Conservation (phyloP, 352 stramenopile genomes). For the Aphanomyces stellatus region DNA sequence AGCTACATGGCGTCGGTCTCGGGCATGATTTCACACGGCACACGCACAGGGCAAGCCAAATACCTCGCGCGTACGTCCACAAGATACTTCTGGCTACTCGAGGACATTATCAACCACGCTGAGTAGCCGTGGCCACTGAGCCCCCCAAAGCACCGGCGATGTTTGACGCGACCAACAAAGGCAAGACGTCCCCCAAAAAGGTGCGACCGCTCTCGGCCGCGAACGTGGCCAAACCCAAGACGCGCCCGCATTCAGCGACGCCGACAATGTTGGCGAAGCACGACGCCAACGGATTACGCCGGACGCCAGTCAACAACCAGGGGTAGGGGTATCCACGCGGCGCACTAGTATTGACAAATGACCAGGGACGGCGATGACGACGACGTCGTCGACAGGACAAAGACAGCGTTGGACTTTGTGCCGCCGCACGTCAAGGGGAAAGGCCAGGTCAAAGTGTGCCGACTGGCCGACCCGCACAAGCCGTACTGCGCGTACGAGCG, state of each 20-base stretch:
- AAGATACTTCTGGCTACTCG: too few relatives aligned
- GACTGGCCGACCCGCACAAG: slow-evolving; percentile 31
- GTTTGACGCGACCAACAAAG: neutral
- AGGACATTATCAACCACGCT: too few relatives aligned
- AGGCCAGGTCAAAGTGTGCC: slow-evolving; percentile 20
- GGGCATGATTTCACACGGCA: slow-evolving; percentile 37
- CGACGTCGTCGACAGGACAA: neutral
- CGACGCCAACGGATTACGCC: neutral
- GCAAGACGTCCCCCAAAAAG: neutral
- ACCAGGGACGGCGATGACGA: neutral
- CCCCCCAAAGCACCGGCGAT: neutral
- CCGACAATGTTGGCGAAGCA: neutral
- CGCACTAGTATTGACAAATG: too few relatives aligned
- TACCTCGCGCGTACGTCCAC: slow-evolving; percentile 4
- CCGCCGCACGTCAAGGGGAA: slow-evolving; percentile 5
- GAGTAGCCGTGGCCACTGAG: neutral
- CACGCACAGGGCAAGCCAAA: slow-evolving; percentile 47
- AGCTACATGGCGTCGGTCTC: slow-evolving; percentile 63
- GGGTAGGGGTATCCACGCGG: too few relatives aligned
- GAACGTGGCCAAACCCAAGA: neutral
- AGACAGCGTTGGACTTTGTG: neutral
- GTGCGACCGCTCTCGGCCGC: neutral
- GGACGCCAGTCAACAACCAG: too few relatives aligned
- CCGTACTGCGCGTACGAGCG: slow-evolving; percentile 57
- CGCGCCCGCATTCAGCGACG: neutral